Evolutionary conservation across 176 grass and related monocot species (phyloP).

Genomic region (Carex pumila): DNA sequence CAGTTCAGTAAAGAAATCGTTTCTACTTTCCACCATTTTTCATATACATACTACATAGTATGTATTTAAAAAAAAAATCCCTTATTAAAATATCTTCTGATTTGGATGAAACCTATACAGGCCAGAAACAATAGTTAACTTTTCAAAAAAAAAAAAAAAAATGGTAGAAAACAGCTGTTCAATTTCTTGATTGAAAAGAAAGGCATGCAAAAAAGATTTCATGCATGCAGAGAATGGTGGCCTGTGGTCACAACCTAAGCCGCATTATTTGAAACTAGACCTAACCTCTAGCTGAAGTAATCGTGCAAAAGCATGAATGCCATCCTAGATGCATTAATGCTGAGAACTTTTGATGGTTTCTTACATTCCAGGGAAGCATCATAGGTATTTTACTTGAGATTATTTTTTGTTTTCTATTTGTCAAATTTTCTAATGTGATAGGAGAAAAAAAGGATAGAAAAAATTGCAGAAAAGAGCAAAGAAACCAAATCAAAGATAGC

Average conservation of each 20-base stretch:
- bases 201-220: background rate
- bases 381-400: background rate
- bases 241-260: background rate
- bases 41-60: too few species aligned
- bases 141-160: background rate
- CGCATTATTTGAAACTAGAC: slow-evolving; percentile 16
- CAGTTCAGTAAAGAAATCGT: too few species aligned
- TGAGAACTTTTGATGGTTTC: background rate
- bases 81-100: background rate
- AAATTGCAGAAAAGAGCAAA: background rate
- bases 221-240: background rate
- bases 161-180: background rate
- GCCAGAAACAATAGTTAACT: too few species aligned
- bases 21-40: too few species aligned
- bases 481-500: background rate
- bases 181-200: background rate
- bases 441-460: background rate
- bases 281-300: background rate
- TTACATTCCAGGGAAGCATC: background rate
- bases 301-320: slow-evolving; percentile 12
- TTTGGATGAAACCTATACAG: too few species aligned
- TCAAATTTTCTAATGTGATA: background rate
- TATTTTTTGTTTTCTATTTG: background rate
- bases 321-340: background rate
- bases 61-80: too few species aligned